phyloP scores from a whole-genome alignment of 169 alveolate species.

The Babesia ovata region DNA sequence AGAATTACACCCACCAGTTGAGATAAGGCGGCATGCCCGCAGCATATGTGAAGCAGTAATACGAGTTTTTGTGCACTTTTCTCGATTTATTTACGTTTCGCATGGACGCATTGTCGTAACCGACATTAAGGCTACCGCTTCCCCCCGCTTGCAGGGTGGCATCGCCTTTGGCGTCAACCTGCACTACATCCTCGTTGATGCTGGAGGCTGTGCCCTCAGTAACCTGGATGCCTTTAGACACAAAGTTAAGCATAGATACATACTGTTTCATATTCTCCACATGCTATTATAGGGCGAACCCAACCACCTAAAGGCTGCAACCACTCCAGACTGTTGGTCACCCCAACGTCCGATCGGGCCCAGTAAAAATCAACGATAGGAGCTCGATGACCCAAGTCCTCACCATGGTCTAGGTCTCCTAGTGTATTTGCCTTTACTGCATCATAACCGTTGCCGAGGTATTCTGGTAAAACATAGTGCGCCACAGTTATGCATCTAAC shows the following conservation, averaged over 20 bases:
- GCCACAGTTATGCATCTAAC: neutral
- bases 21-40: constrained; percentile 72
- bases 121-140: constrained; percentile 28
- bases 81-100: constrained; percentile 10
- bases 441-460: constrained; percentile 68
- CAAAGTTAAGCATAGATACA: neutral
- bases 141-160: constrained; percentile 32
- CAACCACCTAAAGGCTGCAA: constrained; percentile 72
- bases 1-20: constrained; percentile 34
- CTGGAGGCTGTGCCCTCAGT: constrained; percentile 33
- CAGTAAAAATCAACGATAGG: constrained; percentile 63
- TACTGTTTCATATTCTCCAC: constrained; percentile 66
- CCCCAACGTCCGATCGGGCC: constrained; percentile 68
- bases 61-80: constrained; percentile 52
- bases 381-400: constrained; percentile 66
- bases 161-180: constrained; percentile 13
- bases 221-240: constrained; percentile 13
- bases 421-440: constrained; percentile 55
- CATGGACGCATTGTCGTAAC: constrained; percentile 20
- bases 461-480: constrained; percentile 20
- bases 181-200: constrained; percentile 38
- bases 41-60: constrained; percentile 70
- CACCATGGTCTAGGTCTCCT: constrained; percentile 54
- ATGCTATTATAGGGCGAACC: constrained; percentile 68
- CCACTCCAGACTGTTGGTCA: constrained; percentile 64